A percentile compares a stretch with the other conserved stretches of the same genome.
phyloP scores from a whole-genome alignment of 148 eudicot genomes.

The Vaccinium macrocarpon region DNA sequence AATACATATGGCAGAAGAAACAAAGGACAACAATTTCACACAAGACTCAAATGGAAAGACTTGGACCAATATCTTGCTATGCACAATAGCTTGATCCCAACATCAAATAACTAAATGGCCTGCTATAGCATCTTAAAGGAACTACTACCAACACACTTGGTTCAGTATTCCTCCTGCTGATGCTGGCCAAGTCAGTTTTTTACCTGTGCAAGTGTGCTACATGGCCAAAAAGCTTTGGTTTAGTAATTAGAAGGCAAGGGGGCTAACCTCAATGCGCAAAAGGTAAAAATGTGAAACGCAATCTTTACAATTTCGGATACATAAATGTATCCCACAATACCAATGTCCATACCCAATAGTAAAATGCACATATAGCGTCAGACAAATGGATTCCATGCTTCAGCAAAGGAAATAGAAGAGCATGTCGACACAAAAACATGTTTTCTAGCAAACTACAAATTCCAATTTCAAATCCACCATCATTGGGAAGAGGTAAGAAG shows the following conservation, averaged over 20 bases:
- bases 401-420: not conserved
- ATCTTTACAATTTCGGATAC: not conserved
- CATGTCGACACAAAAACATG: not conserved
- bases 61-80: not conserved
- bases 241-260: not conserved
- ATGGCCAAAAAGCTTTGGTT: constrained; percentile 7
- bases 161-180: not conserved
- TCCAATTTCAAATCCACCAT: not conserved
- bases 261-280: not conserved
- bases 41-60: not conserved
- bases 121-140: not conserved
- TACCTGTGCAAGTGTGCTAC: not conserved
- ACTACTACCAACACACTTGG: not conserved
- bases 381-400: not conserved
- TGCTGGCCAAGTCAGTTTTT: not conserved
- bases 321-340: not conserved
- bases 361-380: not conserved
- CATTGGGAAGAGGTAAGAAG: not conserved
- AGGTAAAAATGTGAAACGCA: not conserved
- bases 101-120: constrained; percentile 5
- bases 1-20: not conserved
- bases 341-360: not conserved
- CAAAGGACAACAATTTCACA: not conserved
- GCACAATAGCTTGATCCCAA: not conserved
- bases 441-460: constrained; percentile 4